Evolutionary conservation across 805 yeast species (phyloP).

Genomic region (Isabelozyma pseudorhagii): DNA sequence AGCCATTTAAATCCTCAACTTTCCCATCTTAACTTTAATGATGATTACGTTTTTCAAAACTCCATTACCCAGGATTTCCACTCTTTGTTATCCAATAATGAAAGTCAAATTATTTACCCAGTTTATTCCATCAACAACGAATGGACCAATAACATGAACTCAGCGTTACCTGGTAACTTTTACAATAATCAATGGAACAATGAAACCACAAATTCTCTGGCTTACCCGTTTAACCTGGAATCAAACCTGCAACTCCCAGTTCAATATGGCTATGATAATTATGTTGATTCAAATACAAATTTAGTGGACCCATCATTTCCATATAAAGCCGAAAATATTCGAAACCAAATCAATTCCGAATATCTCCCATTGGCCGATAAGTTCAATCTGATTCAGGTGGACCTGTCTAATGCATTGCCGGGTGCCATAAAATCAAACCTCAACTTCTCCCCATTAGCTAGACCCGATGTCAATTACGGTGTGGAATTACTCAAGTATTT

Average conservation of each 20-base stretch:
- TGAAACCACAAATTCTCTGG: neutral
- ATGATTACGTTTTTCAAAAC: slow-evolving; percentile 9
- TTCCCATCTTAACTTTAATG: slow-evolving; percentile 9
- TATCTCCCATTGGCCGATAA: neutral
- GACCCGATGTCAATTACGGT: slow-evolving; percentile 2
- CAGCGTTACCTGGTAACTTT: neutral
- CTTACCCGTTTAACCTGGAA: neutral
- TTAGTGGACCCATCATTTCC: neutral
- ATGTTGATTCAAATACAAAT: neutral
- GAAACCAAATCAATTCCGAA: neutral
- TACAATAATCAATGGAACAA: neutral
- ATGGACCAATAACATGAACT: neutral
- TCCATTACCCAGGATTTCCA: slow-evolving; percentile 28
- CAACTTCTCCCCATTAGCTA: neutral
- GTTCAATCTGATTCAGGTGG: neutral
- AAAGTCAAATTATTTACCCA: slow-evolving; percentile 35
- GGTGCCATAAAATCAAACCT: slow-evolving; percentile 2
- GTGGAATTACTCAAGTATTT: slow-evolving; percentile 3
- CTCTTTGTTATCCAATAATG: slow-evolving; percentile 24
- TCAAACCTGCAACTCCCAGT: neutral
- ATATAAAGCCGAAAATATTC: neutral
- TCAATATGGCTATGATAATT: neutral
- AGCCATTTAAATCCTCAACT: neutral
- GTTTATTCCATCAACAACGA: slow-evolving; percentile 22
- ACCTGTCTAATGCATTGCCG: slow-evolving; percentile 2